Conservation (phyloP, 1,139 yeast species). For the Candida albicans region DNA sequence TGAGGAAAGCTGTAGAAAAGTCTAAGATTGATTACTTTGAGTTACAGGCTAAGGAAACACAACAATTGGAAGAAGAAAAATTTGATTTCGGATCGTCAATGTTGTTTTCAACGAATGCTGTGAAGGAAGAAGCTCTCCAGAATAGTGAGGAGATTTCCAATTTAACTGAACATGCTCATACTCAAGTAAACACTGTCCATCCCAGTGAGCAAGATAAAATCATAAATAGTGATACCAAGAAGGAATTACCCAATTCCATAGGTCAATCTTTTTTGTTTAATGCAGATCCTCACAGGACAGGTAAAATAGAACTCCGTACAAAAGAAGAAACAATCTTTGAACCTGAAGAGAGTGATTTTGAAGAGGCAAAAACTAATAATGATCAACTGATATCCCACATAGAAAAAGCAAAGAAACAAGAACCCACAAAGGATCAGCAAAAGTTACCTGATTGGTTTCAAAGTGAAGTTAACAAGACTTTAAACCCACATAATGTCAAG, state of each 20-base stretch:
- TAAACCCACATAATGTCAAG: slow-evolving; percentile 16
- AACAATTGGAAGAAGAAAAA: slow-evolving; percentile 9
- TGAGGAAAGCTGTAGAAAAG: slow-evolving; percentile 46
- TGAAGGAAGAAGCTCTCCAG: not conserved
- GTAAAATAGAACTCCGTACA: slow-evolving; percentile 5
- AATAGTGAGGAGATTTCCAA: not conserved
- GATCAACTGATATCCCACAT: not conserved
- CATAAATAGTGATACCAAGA: not conserved
- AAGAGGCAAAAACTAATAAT: slow-evolving; percentile 4
- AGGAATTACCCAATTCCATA: slow-evolving; percentile 1
- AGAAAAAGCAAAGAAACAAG: slow-evolving; percentile 3
- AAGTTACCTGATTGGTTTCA: slow-evolving; percentile 36
- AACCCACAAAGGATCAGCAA: slow-evolving; percentile 6
- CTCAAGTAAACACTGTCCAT: not conserved
- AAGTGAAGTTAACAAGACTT: slow-evolving; percentile 17
- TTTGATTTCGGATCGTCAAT: slow-evolving; percentile 16
- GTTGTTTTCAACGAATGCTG: slow-evolving; percentile 11
- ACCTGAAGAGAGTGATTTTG: slow-evolving; percentile 10
- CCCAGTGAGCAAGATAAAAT: not conserved
- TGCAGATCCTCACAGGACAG: slow-evolving; percentile 9
- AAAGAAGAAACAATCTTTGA: slow-evolving; percentile 8
- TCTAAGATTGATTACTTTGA: slow-evolving; percentile 39
- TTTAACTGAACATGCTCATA: not conserved
- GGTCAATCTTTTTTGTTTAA: slow-evolving; percentile 13
- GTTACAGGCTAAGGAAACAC: slow-evolving; percentile 21